Evolutionary conservation across 805 yeast species (phyloP).

Genomic region (Candida chilensis): DNA sequence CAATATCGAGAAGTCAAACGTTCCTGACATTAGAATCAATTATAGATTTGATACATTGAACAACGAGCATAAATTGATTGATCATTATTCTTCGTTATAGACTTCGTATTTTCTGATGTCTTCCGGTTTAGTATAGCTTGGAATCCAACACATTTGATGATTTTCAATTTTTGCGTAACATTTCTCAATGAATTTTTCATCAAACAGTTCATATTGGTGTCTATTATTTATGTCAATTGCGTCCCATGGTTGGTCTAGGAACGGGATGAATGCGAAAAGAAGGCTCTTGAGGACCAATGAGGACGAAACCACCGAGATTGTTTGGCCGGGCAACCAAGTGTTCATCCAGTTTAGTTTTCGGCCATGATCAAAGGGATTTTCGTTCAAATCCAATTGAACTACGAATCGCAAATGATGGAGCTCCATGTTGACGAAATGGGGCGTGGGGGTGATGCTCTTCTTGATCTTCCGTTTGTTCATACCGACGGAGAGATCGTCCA

Average conservation of each 20-base stretch:
- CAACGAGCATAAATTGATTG: conserved; percentile 62
- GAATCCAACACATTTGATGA: too few species aligned
- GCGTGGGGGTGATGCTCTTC: not conserved
- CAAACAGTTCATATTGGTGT: too few species aligned
- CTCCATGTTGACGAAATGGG: not conserved
- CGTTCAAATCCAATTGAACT: conserved; percentile 9
- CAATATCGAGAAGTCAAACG: conserved; percentile 89
- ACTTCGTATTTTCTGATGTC: too few species aligned
- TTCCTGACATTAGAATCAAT: conserved; percentile 79
- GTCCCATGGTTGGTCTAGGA: too few species aligned
- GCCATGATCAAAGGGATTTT: conserved; percentile 11
- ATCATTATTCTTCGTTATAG: conserved; percentile 52
- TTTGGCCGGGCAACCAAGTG: conserved; percentile 10
- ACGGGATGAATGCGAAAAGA: too few species aligned
- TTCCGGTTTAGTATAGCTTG: conserved; percentile 12
- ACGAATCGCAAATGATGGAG: conserved; percentile 8
- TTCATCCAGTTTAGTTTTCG: conserved; percentile 10
- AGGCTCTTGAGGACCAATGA: too few species aligned
- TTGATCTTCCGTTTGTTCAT: conserved; percentile 7
- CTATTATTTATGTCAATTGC: too few species aligned
- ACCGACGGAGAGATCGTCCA: conserved; percentile 23
- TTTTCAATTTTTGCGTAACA: too few species aligned
- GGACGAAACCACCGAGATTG: too few species aligned
- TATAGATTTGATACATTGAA: conserved; percentile 76
- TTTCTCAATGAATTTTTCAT: too few species aligned